Conservation (phyloP, 2,329 filamentous ascomycete genomes). For the Lasiodiplodia theobromae region DNA sequence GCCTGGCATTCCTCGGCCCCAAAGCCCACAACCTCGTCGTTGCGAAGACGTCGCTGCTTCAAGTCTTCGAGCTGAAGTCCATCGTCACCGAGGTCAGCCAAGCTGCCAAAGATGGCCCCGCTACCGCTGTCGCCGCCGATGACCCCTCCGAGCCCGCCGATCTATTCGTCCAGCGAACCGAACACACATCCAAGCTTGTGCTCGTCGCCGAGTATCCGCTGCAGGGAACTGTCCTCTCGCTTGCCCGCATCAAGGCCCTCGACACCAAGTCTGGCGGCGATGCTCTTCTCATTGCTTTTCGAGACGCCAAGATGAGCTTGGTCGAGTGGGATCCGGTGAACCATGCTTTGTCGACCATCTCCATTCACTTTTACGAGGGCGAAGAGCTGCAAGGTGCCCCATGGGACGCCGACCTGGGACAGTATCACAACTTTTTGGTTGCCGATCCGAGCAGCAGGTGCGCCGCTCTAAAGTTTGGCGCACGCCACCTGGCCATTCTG, state of each 20-base stretch:
- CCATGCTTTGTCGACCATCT: slow-evolving; percentile 82
- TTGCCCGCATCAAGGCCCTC: slow-evolving; percentile 77
- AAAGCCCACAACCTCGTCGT: slow-evolving; percentile 85
- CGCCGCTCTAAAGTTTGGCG: slow-evolving; percentile 90
- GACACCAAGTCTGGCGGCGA: slow-evolving; percentile 82
- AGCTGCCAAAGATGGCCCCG: slow-evolving; percentile 39
- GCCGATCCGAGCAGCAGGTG: slow-evolving; percentile 93
- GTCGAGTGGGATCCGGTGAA: slow-evolving; percentile 90
- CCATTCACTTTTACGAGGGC: slow-evolving; percentile 97
- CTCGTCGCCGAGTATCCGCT: slow-evolving; percentile 85
- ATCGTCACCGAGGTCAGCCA: slow-evolving; percentile 66
- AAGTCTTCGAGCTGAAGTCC: slow-evolving; percentile 81
- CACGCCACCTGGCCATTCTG: slow-evolving; percentile 87
- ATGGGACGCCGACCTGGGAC: slow-evolving; percentile 77
- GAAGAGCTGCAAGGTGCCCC: slow-evolving; percentile 85
- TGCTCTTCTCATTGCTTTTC: slow-evolving; percentile 81
- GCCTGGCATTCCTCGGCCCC: slow-evolving; percentile 77
- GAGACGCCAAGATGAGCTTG: slow-evolving; percentile 91
- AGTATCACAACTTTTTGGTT: slow-evolving; percentile 80
- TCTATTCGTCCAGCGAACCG: slow-evolving; percentile 60
- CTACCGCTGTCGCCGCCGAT: slow-evolving; percentile 59
- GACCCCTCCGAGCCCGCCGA: slow-evolving; percentile 45
- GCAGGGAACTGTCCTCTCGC: slow-evolving; percentile 81
- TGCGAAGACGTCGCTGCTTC: slow-evolving; percentile 89
- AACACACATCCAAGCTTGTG: slow-evolving; percentile 77